Evolutionary conservation across 2,329 filamentous ascomycete species (phyloP).

Genomic region (Clarireedia hainanense): DNA sequence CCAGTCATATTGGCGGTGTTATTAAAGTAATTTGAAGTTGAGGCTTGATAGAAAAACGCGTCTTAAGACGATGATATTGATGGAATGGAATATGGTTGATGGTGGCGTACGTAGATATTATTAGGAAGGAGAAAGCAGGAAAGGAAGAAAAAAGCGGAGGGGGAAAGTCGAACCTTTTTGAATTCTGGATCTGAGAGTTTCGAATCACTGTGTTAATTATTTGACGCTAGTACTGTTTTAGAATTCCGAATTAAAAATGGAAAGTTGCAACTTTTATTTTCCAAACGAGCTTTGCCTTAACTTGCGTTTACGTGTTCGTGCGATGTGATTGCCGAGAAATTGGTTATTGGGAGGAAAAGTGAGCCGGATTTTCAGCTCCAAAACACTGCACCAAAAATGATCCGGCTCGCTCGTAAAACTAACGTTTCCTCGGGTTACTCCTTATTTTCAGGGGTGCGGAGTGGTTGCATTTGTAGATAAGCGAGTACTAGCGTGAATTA

Average conservation of each 20-base stretch:
- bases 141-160: background rate
- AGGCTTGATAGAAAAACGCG: constrained; percentile 12
- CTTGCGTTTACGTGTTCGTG: too few species aligned
- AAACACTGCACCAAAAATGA: too few species aligned
- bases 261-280: background rate
- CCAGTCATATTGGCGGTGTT: constrained; percentile 45
- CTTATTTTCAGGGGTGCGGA: background rate
- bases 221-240: constrained; percentile 2
- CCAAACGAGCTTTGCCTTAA: too few species aligned
- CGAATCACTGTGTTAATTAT: background rate
- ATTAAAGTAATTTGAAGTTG: constrained; percentile 20
- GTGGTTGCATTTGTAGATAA: background rate
- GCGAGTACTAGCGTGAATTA: background rate
- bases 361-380: too few species aligned
- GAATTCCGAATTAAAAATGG: background rate
- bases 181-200: background rate
- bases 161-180: background rate
- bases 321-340: too few species aligned
- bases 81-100: constrained; percentile 10
- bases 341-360: too few species aligned
- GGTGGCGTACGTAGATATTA: background rate
- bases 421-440: too few species aligned
- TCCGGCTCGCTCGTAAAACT: too few species aligned
- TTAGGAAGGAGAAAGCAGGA: constrained; percentile 7
- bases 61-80: constrained; percentile 12